Conservation (phyloP, 2,329 filamentous ascomycete species). For the Elsinoe fawcettii region DNA sequence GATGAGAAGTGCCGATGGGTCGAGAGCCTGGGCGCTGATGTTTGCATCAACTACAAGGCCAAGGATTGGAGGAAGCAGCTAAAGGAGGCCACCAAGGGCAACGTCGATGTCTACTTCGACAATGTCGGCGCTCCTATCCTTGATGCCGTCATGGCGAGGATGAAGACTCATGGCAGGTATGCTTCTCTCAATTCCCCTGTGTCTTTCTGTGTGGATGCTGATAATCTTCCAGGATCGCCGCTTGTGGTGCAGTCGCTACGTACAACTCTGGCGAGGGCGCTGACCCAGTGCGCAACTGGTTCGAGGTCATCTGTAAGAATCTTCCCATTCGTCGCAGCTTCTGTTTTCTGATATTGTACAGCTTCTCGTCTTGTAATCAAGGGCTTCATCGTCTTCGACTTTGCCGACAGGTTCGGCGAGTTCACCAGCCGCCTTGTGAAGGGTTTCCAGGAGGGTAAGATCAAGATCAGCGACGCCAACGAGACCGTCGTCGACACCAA, state of each 20-base stretch:
- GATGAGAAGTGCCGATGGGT: slow-evolving; percentile 48
- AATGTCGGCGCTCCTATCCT: slow-evolving; percentile 67
- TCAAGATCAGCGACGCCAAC: slow-evolving; percentile 37
- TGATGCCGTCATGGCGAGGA: slow-evolving; percentile 56
- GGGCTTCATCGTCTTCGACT: slow-evolving; percentile 31
- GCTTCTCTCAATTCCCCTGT: background rate
- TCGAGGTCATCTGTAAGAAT: slow-evolving; percentile 25
- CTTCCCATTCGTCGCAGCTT: background rate
- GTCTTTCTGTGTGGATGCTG: background rate
- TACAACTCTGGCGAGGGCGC: slow-evolving; percentile 49
- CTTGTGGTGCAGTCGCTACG: slow-evolving; percentile 62
- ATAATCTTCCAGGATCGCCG: slow-evolving; percentile 36
- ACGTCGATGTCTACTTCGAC: slow-evolving; percentile 62
- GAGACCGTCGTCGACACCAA: slow-evolving; percentile 40
- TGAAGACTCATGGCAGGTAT: slow-evolving; percentile 45
- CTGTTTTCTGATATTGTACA: background rate
- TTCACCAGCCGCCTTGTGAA: slow-evolving; percentile 22
- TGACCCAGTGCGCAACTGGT: slow-evolving; percentile 31
- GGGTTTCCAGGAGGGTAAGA: slow-evolving; percentile 38
- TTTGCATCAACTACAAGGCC: slow-evolving; percentile 49
- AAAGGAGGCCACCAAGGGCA: slow-evolving; percentile 38
- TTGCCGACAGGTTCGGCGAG: slow-evolving; percentile 15
- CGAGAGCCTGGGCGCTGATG: slow-evolving; percentile 44
- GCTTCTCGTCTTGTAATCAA: slow-evolving; percentile 28
- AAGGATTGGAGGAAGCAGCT: slow-evolving; percentile 42